These are phyloP conservation scores for Kitagawia praeruptora DNA, from an alignment of 129 eudicot genomes.

Conservation along the genomic window DNA sequence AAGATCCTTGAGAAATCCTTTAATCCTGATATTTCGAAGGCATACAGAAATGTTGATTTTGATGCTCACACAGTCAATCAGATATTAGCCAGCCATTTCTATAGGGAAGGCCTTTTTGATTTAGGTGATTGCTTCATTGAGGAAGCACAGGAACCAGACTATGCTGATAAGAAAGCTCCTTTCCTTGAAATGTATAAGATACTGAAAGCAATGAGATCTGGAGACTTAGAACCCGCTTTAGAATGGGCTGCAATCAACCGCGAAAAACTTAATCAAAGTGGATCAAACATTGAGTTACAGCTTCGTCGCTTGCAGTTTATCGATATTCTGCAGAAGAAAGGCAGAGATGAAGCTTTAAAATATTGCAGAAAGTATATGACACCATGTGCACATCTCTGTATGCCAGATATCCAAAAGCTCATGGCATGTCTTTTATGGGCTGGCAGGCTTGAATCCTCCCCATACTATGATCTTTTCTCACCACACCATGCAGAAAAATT, in stretches of 20 bases:
- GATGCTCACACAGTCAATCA: slow-evolving; percentile 59
- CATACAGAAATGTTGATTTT: slow-evolving; percentile 61
- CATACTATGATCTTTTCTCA: slow-evolving; percentile 57
- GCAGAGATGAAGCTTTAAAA: slow-evolving; percentile 62
- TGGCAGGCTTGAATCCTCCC: slow-evolving; percentile 74
- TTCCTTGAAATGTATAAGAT: slow-evolving; percentile 63
- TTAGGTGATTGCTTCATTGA: slow-evolving; percentile 66
- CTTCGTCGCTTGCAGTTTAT: slow-evolving; percentile 73
- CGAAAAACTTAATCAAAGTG: slow-evolving; percentile 52
- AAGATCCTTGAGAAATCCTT: slow-evolving; percentile 69
- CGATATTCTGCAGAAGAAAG: slow-evolving; percentile 53
- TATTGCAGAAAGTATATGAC: slow-evolving; percentile 55
- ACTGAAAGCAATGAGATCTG: slow-evolving; percentile 68
- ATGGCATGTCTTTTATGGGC: slow-evolving; percentile 79
- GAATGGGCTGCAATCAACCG: slow-evolving; percentile 61
- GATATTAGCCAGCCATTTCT: slow-evolving; percentile 72
- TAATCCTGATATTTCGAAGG: slow-evolving; percentile 81
- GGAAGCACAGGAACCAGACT: slow-evolving; percentile 50
- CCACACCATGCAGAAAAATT: slow-evolving; percentile 65
- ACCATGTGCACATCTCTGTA: slow-evolving; percentile 41
- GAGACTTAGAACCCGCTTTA: slow-evolving; percentile 71
- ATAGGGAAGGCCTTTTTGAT: slow-evolving; percentile 69
- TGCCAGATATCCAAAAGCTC: slow-evolving; percentile 78
- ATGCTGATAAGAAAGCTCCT: slow-evolving; percentile 44
- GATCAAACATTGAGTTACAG: slow-evolving; percentile 64